Evolutionary conservation across 1,284 basidiomycete species (phyloP).

Genomic region (Anthracocystis panici-leucophaei): DNA sequence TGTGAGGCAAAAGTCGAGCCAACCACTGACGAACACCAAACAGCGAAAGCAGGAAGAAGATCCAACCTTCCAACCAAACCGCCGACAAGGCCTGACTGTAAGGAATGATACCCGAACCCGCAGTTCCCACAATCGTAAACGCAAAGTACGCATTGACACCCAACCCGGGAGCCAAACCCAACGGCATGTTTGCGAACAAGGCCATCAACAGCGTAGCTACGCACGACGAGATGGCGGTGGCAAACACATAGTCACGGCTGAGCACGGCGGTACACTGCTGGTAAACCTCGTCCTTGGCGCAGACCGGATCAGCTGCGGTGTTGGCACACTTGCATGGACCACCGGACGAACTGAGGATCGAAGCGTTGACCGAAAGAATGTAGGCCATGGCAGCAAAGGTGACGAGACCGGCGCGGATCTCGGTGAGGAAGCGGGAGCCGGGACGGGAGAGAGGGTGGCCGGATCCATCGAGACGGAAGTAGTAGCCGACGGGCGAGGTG

Average conservation of each 20-base stretch:
- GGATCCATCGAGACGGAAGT: constrained; percentile 86
- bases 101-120: constrained; percentile 80
- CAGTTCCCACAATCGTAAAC: constrained; percentile 86
- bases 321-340: constrained; percentile 81
- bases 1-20: constrained; percentile 86
- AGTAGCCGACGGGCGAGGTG: constrained; percentile 78
- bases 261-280: constrained; percentile 60
- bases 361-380: constrained; percentile 75
- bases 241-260: constrained; percentile 69
- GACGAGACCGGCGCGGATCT: constrained; percentile 66
- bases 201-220: constrained; percentile 86
- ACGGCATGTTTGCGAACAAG: constrained; percentile 83
- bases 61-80: constrained; percentile 79
- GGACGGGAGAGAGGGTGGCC: constrained; percentile 80
- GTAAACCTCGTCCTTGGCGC: constrained; percentile 76
- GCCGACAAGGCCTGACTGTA: constrained; percentile 87
- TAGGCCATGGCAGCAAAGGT: constrained; percentile 69
- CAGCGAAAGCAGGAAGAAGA: constrained; percentile 84
- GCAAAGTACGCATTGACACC: constrained; percentile 87
- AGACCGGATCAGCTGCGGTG: constrained; percentile 70
- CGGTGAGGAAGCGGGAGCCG: constrained; percentile 77
- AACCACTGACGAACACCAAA: constrained; percentile 91
- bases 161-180: constrained; percentile 75
- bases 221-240: constrained; percentile 81
- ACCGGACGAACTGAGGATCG: constrained; percentile 81